A percentile compares a stretch with the other conserved stretches of the same genome.
Evolutionary conservation across 1,284 basidiomycete genomes (phyloP).

Genomic region (Sanghuangporus sanghuang): DNA sequence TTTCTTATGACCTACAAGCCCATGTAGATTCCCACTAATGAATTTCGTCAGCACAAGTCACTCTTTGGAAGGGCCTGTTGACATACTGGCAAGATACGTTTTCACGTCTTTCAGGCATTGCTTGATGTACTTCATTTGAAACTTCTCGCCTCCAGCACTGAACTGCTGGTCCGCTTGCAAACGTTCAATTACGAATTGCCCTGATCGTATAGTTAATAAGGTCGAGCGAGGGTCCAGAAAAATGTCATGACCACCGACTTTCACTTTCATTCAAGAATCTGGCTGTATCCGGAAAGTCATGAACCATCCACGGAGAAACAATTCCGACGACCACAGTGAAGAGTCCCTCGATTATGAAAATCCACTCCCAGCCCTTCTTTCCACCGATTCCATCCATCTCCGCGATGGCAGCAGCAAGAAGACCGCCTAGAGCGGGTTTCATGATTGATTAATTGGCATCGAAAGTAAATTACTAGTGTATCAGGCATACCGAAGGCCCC

Average conservation of each 20-base stretch:
- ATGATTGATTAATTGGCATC: background rate
- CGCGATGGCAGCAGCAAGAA: constrained; percentile 58
- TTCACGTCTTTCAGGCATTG: constrained; percentile 48
- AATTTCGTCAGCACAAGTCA: background rate
- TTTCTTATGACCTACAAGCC: constrained; percentile 33
- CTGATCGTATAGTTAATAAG: constrained; percentile 21
- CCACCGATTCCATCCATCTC: constrained; percentile 67
- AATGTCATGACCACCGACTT: constrained; percentile 26
- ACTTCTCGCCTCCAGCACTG: constrained; percentile 44
- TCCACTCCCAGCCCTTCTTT: constrained; percentile 58
- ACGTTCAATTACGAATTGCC: constrained; percentile 41
- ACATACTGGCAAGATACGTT: constrained; percentile 43
- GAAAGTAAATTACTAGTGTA: background rate
- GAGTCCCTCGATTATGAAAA: constrained; percentile 75
- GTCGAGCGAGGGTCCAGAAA: constrained; percentile 22
- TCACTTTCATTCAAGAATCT: constrained; percentile 48
- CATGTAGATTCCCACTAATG: constrained; percentile 42
- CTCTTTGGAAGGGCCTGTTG: background rate
- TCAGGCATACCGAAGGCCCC: constrained; percentile 56
- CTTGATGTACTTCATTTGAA: constrained; percentile 40
- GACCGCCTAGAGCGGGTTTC: constrained; percentile 37
- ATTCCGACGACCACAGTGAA: constrained; percentile 52
- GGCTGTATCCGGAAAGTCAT: constrained; percentile 59
- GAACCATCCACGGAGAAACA: constrained; percentile 49
- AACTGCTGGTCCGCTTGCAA: constrained; percentile 44